Evolutionary conservation across 805 yeast species (phyloP).

Genomic region (Sugiyamaella chiloensis): DNA sequence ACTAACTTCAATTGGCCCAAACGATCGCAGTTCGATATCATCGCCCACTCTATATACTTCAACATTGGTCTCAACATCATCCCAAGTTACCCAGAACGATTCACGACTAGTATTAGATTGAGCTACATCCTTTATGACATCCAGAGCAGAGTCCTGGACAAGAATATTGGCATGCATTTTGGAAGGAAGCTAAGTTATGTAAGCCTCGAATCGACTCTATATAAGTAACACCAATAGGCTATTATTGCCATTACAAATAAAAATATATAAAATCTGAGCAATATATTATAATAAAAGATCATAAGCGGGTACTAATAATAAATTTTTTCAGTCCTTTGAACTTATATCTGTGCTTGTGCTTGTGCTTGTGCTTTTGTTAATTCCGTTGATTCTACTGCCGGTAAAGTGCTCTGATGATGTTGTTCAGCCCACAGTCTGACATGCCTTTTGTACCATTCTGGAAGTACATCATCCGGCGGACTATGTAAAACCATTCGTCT

Average conservation of each 20-base stretch:
- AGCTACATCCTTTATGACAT: conserved; percentile 41
- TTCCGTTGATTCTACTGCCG: background rate
- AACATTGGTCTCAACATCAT: conserved; percentile 28
- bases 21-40: conserved; percentile 17
- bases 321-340: too few species aligned
- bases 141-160: conserved; percentile 46
- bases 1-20: conserved; percentile 9
- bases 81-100: conserved; percentile 43
- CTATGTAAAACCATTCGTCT: conserved; percentile 40
- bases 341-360: too few species aligned
- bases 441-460: conserved; percentile 69
- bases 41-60: conserved; percentile 25
- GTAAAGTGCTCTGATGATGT: too few species aligned
- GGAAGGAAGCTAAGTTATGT: too few species aligned
- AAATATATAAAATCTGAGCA: too few species aligned
- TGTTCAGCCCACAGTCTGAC: conserved; percentile 59
- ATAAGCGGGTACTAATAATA: too few species aligned
- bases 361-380: background rate
- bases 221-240: too few species aligned
- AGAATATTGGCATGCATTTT: too few species aligned
- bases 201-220: too few species aligned
- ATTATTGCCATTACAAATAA: too few species aligned
- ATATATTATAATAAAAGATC: too few species aligned
- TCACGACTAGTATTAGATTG: conserved; percentile 30
- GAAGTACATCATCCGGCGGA: conserved; percentile 64